Conservation (phyloP, 352 stramenopile species). For the Globisporangium iwayamae region DNA sequence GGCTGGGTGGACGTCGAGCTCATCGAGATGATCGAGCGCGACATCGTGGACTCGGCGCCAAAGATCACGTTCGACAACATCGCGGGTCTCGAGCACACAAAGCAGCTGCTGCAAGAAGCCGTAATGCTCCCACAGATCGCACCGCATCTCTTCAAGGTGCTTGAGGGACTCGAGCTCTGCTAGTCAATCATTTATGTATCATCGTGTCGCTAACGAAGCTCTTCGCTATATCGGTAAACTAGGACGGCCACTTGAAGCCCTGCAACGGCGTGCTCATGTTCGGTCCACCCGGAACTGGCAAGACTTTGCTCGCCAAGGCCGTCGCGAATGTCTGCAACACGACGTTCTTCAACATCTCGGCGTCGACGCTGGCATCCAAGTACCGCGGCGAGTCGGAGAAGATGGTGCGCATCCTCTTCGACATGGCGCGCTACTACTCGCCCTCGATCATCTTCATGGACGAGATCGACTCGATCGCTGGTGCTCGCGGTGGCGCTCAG, state of each 20-base stretch:
- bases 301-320: slow-evolving; percentile 87
- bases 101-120: slow-evolving; percentile 78
- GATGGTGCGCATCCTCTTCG: slow-evolving; percentile 96
- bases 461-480: slow-evolving; percentile 95
- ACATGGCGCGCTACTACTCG: slow-evolving; percentile 97
- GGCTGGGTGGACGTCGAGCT: slow-evolving; percentile 76
- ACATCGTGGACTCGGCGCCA: slow-evolving; percentile 75
- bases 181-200: background rate
- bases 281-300: slow-evolving; percentile 86
- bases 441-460: slow-evolving; percentile 99
- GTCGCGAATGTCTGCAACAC: slow-evolving; percentile 95
- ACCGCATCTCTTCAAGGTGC: slow-evolving; percentile 76
- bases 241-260: slow-evolving; percentile 76
- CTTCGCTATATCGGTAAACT: background rate
- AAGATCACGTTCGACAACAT: slow-evolving; percentile 78
- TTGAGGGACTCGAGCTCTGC: background rate
- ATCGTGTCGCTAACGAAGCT: background rate
- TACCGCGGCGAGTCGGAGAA: slow-evolving; percentile 95
- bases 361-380: slow-evolving; percentile 90
- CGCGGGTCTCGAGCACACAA: slow-evolving; percentile 75
- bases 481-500: slow-evolving; percentile 59
- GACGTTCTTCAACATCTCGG: slow-evolving; percentile 98
- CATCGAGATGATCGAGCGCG: slow-evolving; percentile 84
- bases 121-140: slow-evolving; percentile 85
- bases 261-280: slow-evolving; percentile 87